A percentile compares a stretch with the other conserved stretches of the same genome.
Evolutionary conservation across 2,329 filamentous ascomycete species (phyloP).

Genomic region (Alternaria ventricosa): DNA sequence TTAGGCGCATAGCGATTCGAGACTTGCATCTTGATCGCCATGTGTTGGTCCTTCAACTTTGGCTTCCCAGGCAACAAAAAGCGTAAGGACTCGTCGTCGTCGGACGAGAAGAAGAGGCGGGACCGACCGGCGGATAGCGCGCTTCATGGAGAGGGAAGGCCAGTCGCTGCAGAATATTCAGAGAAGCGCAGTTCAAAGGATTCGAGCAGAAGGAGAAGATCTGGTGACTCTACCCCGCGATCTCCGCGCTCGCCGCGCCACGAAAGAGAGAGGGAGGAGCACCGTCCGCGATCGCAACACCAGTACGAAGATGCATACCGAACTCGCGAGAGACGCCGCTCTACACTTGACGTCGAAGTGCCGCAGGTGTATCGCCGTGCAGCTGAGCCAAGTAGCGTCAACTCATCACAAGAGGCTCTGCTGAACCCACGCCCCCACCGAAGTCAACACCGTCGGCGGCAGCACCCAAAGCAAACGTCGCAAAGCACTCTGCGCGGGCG

Average conservation of each 20-base stretch:
- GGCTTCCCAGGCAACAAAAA: slow-evolving; percentile 40
- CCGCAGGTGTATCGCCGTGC: slow-evolving; percentile 39
- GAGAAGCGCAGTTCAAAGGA: slow-evolving; percentile 44
- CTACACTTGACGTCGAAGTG: slow-evolving; percentile 34
- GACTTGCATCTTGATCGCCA: slow-evolving; percentile 36
- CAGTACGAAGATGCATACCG: slow-evolving; percentile 23
- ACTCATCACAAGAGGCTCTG: slow-evolving; percentile 45
- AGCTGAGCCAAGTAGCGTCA: slow-evolving; percentile 28
- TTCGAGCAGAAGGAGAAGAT: slow-evolving; percentile 31
- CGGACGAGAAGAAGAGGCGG: slow-evolving; percentile 40
- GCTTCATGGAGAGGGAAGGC: slow-evolving; percentile 32
- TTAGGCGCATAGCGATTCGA: slow-evolving; percentile 37
- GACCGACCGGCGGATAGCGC: slow-evolving; percentile 28
- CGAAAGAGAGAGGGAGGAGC: slow-evolving; percentile 30
- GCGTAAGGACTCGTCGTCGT: slow-evolving; percentile 34
- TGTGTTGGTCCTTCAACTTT: slow-evolving; percentile 49
- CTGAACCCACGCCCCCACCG: slow-evolving; percentile 47
- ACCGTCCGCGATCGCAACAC: slow-evolving; percentile 27
- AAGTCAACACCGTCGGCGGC: slow-evolving; percentile 39
- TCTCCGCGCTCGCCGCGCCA: slow-evolving; percentile 32
- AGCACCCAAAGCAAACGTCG: slow-evolving; percentile 43
- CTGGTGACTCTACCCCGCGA: slow-evolving; percentile 25
- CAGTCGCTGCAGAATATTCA: slow-evolving; percentile 30
- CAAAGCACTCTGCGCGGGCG: slow-evolving; percentile 44
- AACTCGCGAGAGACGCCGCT: slow-evolving; percentile 26